Conservation (phyloP, 306 rosid species). For the Malus orientalis region DNA sequence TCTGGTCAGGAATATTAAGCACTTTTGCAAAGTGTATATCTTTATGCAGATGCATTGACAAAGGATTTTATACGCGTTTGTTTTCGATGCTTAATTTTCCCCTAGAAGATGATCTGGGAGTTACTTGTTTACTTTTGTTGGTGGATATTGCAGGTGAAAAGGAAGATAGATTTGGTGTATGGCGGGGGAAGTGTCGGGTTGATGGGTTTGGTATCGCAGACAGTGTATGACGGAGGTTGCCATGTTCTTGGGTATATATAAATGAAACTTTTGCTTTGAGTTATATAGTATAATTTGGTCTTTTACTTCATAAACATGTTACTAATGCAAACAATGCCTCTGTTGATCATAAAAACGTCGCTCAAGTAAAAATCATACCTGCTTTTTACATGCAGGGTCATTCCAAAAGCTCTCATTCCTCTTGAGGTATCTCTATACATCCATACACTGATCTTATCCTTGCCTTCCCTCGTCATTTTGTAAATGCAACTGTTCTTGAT, state of each 20-base stretch:
- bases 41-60: constrained; percentile 6
- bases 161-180: constrained; percentile 82
- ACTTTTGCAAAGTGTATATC: not conserved
- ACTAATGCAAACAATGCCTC: not conserved
- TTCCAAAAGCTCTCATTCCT: constrained; percentile 92
- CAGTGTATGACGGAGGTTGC: constrained; percentile 82
- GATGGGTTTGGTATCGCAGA: constrained; percentile 85
- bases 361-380: not conserved
- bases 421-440: constrained; percentile 53
- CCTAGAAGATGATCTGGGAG: not conserved
- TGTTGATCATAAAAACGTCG: constrained; percentile 14
- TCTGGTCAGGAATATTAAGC: not conserved
- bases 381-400: constrained; percentile 51
- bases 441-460: constrained; percentile 2
- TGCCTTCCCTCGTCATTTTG: not conserved
- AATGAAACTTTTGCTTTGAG: constrained; percentile 4
- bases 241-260: constrained; percentile 72
- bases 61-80: constrained; percentile 2
- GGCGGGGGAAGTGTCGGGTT: constrained; percentile 92
- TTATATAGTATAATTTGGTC: not conserved
- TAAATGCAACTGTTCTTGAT: not conserved
- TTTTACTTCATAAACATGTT: not conserved
- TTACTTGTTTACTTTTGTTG: constrained; percentile 6
- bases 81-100: constrained; percentile 1
- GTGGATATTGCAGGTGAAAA: constrained; percentile 50